Conservation (phyloP, 2,329 filamentous ascomycete genomes). For the Capronia epimyces region DNA sequence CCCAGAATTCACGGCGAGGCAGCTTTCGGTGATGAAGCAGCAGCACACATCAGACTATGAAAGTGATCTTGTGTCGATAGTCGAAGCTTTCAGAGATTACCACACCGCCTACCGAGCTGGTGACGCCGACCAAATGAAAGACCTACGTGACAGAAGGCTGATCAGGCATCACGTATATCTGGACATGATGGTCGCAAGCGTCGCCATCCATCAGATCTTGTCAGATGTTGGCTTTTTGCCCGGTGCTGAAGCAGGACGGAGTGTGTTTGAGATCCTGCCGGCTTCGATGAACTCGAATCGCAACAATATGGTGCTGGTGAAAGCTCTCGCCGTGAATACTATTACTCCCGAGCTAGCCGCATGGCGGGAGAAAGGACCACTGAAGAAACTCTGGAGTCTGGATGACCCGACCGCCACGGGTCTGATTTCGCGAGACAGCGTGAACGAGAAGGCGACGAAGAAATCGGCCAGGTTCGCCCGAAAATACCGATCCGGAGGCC, state of each 20-base stretch:
- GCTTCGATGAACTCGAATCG: conserved; percentile 14
- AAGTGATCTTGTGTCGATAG: conserved; percentile 14
- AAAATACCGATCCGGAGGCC: conserved; percentile 13
- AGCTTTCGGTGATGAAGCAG: conserved; percentile 7
- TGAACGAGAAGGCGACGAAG: conserved; percentile 7
- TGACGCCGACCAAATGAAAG: conserved; percentile 1
- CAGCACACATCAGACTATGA: conserved; percentile 11
- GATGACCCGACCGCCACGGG: conserved; percentile 5
- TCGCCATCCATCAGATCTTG: conserved; percentile 10
- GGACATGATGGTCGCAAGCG: conserved; percentile 18
- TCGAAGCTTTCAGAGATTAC: conserved; percentile 21
- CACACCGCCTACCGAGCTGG: conserved; percentile 14
- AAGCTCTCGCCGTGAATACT: conserved; percentile 19
- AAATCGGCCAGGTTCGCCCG: neutral
- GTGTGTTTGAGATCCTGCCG: conserved; percentile 15
- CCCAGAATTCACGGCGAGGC: conserved; percentile 5
- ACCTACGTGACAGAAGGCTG: conserved; percentile 8
- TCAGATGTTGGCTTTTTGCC: conserved; percentile 9
- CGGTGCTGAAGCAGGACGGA: neutral
- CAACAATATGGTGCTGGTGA: conserved; percentile 19
- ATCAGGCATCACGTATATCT: conserved; percentile 17
- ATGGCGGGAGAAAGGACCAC: conserved; percentile 11
- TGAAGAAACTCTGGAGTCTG: neutral
- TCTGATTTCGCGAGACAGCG: conserved; percentile 5
- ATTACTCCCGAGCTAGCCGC: conserved; percentile 17